Base-by-base conservation (phyloP, 352 stramenopile species). In the Phytophthora cactorum region DNA sequence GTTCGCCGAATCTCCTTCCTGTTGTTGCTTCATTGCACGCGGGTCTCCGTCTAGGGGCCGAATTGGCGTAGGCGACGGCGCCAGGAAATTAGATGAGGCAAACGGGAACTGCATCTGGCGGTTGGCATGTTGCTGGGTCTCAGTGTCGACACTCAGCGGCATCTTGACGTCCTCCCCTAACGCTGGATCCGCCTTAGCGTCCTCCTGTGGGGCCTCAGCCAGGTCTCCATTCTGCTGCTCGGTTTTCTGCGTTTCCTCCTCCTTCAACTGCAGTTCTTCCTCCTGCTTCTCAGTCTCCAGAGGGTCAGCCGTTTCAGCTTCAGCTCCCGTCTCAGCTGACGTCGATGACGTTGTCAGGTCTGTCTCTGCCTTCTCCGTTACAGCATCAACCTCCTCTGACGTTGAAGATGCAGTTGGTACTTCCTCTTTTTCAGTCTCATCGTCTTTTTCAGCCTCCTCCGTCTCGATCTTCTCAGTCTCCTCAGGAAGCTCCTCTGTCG, bases 11-110 rank as follows among this genome's bases (percentile, higher is more conserved):
- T 70, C 63, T 5, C 59, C 52, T 52, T 70, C 59, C 32, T 70
- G 65, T 2, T 75, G 69, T 25, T 67, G 62, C 15, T 72, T 69
- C 36, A 80, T 51, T 0, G 72, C 63, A 52, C 86, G 84, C 39
- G 86, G 86, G 55, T 94, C 86, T 28, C 83, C 84, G 34, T 82
- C 61, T 25, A 94, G 52, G 15, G 86, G 86, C 4, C 86, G 86
- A 67, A 94, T 94, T 9, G 86, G 86, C 31, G 86, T 94, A 11
- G 84, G 86, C 28, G 77, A 74, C 5, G 82, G 70, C n/a, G 84
- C 78, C 27, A 93, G 57, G 64, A 91, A 92, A 17, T 85, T 85
- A 5, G 82, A 81, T 10, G 84, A 75, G 14, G 80, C 77, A 41
- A 87, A 91, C 28, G 82, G 73, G 43, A 88, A 89, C 63, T 88